These are phyloP conservation scores for Apiospora hydei DNA, from an alignment of 2,329 filamentous ascomycete species.

Conservation along the genomic window DNA sequence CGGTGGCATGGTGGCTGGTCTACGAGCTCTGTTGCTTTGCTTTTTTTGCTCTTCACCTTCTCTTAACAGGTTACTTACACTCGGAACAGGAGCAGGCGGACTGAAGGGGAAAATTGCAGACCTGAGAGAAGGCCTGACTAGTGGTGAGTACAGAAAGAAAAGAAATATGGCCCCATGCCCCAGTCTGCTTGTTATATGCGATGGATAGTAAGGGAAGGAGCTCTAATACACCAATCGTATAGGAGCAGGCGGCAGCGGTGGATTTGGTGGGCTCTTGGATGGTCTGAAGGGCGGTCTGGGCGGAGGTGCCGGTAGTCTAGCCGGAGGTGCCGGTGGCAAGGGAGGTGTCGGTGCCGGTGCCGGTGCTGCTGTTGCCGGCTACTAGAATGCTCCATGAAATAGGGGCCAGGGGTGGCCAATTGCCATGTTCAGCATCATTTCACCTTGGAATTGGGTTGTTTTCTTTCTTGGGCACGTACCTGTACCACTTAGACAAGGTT, in stretches of 20 bases:
- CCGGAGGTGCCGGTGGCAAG: not conserved
- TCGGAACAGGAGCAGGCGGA: not conserved
- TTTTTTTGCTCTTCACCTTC: not conserved
- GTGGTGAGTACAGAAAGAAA: no score
- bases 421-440: not conserved
- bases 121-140: no score
- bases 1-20: not conserved
- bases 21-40: not conserved
- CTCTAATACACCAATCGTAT: no score
- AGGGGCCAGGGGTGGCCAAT: not conserved
- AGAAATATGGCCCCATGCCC: no score
- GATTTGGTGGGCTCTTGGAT: constrained; percentile 24
- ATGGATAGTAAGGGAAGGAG: no score
- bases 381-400: not conserved
- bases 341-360: not conserved
- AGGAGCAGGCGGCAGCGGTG: no score
- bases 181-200: no score
- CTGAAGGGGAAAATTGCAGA: no score
- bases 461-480: not conserved
- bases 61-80: not conserved
- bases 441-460: not conserved
- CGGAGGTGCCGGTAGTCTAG: not conserved
- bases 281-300: constrained; percentile 22
- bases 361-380: not conserved
- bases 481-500: no score